Conservation (phyloP, 208 protist genomes). For the Zelonia costaricensis region DNA sequence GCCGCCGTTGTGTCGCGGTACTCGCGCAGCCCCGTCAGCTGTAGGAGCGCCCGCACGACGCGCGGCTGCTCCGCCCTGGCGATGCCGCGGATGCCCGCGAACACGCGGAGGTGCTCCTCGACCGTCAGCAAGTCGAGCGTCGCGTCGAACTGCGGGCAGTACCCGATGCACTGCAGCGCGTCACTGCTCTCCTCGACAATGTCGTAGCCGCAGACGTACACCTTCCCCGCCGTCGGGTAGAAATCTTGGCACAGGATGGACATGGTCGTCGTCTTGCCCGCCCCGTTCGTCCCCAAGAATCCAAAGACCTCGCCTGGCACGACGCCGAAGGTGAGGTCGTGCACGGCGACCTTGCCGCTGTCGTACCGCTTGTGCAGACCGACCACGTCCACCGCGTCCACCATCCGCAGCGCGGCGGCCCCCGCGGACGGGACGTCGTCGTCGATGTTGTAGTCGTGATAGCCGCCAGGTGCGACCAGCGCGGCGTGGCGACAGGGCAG, state of each 20-base stretch:
- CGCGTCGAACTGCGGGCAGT: slow-evolving; percentile 96
- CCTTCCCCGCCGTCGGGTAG: slow-evolving; percentile 49
- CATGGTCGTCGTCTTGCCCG: slow-evolving; percentile 85
- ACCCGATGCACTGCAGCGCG: slow-evolving; percentile 77
- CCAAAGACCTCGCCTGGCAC: slow-evolving; percentile 72
- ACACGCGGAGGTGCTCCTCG: slow-evolving; percentile 91
- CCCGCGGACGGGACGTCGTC: too few species aligned
- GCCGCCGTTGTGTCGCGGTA: slow-evolving; percentile 25
- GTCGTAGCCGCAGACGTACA: slow-evolving; percentile 43
- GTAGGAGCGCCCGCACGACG: slow-evolving; percentile 25
- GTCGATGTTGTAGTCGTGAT: background rate
- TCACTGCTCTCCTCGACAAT: slow-evolving; percentile 34
- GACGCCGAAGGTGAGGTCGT: slow-evolving; percentile 62
- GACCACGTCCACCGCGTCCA: slow-evolving; percentile 32
- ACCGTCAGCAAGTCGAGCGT: slow-evolving; percentile 88
- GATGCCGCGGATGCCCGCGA: slow-evolving; percentile 67
- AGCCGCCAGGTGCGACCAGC: slow-evolving; percentile 2
- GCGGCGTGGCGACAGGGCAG: too few species aligned
- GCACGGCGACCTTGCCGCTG: slow-evolving; percentile 41
- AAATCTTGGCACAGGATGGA: slow-evolving; percentile 75
- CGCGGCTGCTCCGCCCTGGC: slow-evolving; percentile 16
- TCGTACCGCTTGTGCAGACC: slow-evolving; percentile 35
- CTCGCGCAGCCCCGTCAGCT: slow-evolving; percentile 19
- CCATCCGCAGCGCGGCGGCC: too few species aligned
- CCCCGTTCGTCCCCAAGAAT: slow-evolving; percentile 85